Percentiles rank a stretch among this genome's conserved stretches.
These are phyloP conservation scores for Iberis pinnata DNA, from an alignment of 345 rosid species.

Conservation along the genomic window DNA sequence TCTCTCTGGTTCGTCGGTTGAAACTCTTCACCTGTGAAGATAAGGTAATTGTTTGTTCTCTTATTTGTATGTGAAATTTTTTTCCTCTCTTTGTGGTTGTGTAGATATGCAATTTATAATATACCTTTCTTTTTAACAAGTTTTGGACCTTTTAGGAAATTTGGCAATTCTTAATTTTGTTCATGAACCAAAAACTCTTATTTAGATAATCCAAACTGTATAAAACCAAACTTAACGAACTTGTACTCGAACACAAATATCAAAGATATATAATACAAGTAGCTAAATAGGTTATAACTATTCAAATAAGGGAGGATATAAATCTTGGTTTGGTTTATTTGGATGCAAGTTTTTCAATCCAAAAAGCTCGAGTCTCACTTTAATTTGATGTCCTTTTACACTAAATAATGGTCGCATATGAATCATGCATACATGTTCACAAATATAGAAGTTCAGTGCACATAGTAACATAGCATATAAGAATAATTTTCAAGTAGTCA, in stretches of 20 bases:
- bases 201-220: too few relatives aligned
- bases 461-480: neutral
- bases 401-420: neutral
- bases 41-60: conserved; percentile 29
- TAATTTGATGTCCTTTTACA: neutral
- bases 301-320: too few relatives aligned
- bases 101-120: conserved; percentile 11
- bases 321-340: too few relatives aligned
- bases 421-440: neutral
- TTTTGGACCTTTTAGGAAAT: conserved; percentile 13
- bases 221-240: too few relatives aligned
- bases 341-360: too few relatives aligned
- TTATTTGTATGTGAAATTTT: conserved; percentile 19
- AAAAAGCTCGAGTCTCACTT: too few relatives aligned
- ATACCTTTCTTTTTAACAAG: conserved; percentile 12
- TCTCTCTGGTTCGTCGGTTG: conserved; percentile 19
- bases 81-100: conserved; percentile 12
- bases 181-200: neutral
- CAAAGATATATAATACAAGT: too few relatives aligned
- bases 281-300: too few relatives aligned
- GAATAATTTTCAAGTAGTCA: too few relatives aligned
- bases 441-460: neutral
- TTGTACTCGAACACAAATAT: neutral
- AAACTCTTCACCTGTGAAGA: conserved; percentile 5
- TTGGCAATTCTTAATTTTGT: neutral